Evolutionary conservation across 164 flowering plant species (phyloP), one percentile per base, ranked within the genome.

Genomic region (Protea cynaroides): DNA sequence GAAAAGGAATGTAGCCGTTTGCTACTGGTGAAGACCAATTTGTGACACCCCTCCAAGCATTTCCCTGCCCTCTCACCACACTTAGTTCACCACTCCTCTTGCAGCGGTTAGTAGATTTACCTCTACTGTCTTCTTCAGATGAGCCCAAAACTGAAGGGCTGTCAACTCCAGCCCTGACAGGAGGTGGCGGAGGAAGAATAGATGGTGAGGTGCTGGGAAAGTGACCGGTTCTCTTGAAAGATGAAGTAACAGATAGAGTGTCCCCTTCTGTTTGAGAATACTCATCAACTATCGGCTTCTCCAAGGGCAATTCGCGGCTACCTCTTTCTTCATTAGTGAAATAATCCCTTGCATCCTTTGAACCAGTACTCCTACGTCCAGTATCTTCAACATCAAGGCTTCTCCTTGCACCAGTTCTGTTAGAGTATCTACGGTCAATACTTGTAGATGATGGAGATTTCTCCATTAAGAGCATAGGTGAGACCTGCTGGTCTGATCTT

Each of bases 1-100:
- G 98, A 61, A 84, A 92, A 55, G 91, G 91, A 63, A 88, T 74
- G 68, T 82, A 88, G n/a, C 85, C 88, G 81, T 86, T 85, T 61
- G 89, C 68, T 51, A 86, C 36, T 1, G 96, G 87, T 53, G 92
- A 72, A 25, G 86, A 72, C 98, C 98, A 88, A 72, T 69, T 85
- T 56, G 93, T 86, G 22, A 78, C 68, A 59, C 90, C 92, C 74
- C 80, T 90, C 95, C 95, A 92, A 52, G 86, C 57, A 72, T 80
- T 86, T 59, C 85, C 84, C 65, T 72, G 91, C 29, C 73, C 79
- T 77, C 91, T 83, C 59, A 74, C 86, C 44, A 73, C 23, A 60
- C 65, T 79, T n/a, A 76, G 73, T 72, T 88, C 96, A 73, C 69
- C 81, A 69, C 66, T 66, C 74, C 91, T 82, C 74, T 76, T 82